Base-by-base conservation (phyloP, 805 yeast species). In the Kuraishia ogatae region DNA sequence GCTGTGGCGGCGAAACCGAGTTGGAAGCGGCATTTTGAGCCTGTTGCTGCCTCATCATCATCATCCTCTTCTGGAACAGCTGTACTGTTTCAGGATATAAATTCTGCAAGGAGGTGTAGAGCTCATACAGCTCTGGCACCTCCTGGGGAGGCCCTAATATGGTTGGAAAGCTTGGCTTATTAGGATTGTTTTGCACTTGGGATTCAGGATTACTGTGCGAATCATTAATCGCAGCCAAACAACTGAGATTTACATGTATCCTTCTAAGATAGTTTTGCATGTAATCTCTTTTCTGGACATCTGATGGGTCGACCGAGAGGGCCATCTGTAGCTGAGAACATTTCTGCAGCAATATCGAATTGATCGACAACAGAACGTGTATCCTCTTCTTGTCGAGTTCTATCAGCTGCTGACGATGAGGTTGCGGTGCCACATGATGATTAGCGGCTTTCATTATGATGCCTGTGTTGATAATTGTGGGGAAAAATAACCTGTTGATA, bases 71-170 rank as follows among this genome's bases (percentile, higher is more conserved):
- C 57, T 70, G 75, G 54, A 75, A 62, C 51, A 66, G 70, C 55
- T 72, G 77, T n/a, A 75, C 64, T 1, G 82, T 82, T 57, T 81
- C 84, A 0, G 83, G 84, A 58, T 80, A 81, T 43, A 81, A 62
- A 53, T 75, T 76, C 60, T 76, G 79, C 26, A 77, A 66, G 52
- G 71, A 68, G n/a, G 70, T 69, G 63, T 81, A 81, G 48, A 76
- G 71, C 46, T 72, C 76, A 53, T 69, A 68, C 49, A 81, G 68
- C 59, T 80, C 85, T 0, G 84, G 83, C 68, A 80, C 71, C 50
- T 79, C 84, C 2, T 74, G 74, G 7, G 85, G 85, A 4, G 86
- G 77, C 1, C 79, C 69, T 56, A 80, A 72, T 48, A 81, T 77
- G 29, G 76, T 73, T 1, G 86, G 86, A 55, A 75, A 75, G 17